phyloP scores from a whole-genome alignment of 2,329 filamentous ascomycete species.

The Alternaria arbusti region DNA sequence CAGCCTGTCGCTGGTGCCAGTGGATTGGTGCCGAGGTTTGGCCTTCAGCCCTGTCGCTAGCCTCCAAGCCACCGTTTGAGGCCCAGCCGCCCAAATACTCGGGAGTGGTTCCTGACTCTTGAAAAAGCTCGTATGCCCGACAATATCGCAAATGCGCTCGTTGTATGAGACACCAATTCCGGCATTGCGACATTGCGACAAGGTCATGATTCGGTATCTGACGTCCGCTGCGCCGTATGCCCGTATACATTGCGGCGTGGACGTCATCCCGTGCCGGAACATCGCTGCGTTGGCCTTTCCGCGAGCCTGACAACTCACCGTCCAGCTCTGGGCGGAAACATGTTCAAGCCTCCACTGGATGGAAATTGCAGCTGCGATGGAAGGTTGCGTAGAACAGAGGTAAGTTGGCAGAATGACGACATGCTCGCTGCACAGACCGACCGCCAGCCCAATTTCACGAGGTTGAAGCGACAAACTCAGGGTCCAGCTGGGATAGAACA shows the following conservation, averaged over 20 bases:
- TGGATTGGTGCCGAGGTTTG: slow-evolving; percentile 32
- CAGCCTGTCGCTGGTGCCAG: slow-evolving; percentile 19
- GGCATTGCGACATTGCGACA: not conserved
- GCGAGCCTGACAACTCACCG: slow-evolving; percentile 32
- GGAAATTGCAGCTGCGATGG: slow-evolving; percentile 16
- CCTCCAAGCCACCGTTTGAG: slow-evolving; percentile 36
- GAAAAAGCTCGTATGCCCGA: slow-evolving; percentile 19
- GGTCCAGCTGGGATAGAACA: slow-evolving; percentile 16
- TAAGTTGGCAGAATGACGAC: slow-evolving; percentile 28
- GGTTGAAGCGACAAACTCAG: slow-evolving; percentile 13
- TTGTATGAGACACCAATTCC: not conserved
- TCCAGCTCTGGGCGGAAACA: slow-evolving; percentile 11
- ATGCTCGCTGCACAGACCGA: slow-evolving; percentile 22
- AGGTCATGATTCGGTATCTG: slow-evolving; percentile 7
- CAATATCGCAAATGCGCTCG: slow-evolving; percentile 1
- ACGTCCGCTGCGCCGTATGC: not conserved
- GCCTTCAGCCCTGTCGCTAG: slow-evolving; percentile 27
- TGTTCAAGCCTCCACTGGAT: not conserved
- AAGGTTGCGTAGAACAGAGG: not conserved
- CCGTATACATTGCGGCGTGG: slow-evolving; percentile 1
- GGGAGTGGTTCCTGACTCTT: slow-evolving; percentile 40
- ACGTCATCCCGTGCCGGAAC: slow-evolving; percentile 22
- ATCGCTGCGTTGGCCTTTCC: slow-evolving; percentile 28
- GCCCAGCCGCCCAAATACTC: slow-evolving; percentile 21
- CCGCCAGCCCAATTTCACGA: not conserved